Conservation (phyloP, 305 asterid genomes). For the Fraxinus platypoda region DNA sequence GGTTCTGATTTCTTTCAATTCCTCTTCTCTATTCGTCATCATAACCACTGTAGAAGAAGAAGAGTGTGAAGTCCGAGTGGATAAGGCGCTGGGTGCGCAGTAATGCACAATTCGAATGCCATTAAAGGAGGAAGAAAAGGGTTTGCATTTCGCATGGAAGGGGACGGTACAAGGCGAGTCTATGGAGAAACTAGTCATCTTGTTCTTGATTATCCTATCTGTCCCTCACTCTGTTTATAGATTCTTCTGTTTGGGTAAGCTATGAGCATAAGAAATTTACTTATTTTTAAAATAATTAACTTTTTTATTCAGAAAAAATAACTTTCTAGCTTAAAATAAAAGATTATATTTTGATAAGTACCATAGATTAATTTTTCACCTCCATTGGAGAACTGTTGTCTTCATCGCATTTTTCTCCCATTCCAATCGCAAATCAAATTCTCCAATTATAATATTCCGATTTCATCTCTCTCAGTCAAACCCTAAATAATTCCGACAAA, state of each 20-base stretch:
- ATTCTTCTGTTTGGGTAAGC: too few species aligned
- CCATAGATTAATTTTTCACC: background rate
- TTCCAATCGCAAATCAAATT: background rate
- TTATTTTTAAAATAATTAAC: too few species aligned
- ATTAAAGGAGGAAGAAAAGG: slow-evolving; percentile 45
- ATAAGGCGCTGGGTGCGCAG: slow-evolving; percentile 32
- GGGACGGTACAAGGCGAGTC: slow-evolving; percentile 43
- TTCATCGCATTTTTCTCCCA: background rate
- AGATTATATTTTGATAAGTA: too few species aligned
- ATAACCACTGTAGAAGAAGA: slow-evolving; percentile 50
- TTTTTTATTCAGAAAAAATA: too few species aligned
- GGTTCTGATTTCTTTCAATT: slow-evolving; percentile 69
- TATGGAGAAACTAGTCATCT: slow-evolving; percentile 64
- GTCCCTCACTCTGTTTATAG: background rate
- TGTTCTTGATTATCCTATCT: slow-evolving; percentile 9
- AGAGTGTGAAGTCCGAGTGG: slow-evolving; percentile 23
- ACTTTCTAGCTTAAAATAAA: too few species aligned
- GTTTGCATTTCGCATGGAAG: slow-evolving; percentile 39
- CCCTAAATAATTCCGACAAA: background rate
- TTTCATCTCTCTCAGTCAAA: background rate
- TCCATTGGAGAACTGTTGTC: background rate
- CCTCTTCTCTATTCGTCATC: slow-evolving; percentile 81
- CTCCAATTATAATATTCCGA: background rate
- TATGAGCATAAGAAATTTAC: too few species aligned
- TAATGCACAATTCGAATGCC: slow-evolving; percentile 56